Percentiles rank a stretch among this genome's conserved stretches.
Evolutionary conservation across 345 rosid species (phyloP).

Genomic region (Salix dunnii): DNA sequence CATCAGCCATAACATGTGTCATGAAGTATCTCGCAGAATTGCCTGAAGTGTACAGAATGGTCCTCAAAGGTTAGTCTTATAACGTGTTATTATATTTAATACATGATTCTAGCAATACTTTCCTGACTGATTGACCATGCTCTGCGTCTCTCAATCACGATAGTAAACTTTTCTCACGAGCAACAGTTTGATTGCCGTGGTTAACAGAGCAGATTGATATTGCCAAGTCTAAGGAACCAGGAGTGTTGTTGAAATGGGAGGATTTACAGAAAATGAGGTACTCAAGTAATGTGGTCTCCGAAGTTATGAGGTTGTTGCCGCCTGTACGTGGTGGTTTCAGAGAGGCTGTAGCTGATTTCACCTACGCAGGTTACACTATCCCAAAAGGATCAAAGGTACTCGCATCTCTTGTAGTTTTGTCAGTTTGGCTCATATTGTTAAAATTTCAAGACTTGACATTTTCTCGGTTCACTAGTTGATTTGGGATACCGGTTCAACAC

Average conservation of each 20-base stretch:
- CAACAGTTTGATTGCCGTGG: neutral
- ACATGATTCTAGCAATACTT: too few species aligned
- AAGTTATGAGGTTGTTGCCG: conserved; percentile 26
- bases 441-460: too few species aligned
- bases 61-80: conserved; percentile 19
- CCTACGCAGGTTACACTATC: conserved; percentile 27
- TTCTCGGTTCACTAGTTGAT: neutral
- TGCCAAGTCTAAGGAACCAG: conserved; percentile 19
- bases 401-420: neutral
- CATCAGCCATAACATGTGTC: conserved; percentile 14
- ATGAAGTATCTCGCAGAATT: conserved; percentile 30
- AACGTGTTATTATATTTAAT: too few species aligned
- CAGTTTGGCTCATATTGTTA: neutral
- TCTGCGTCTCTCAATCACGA: neutral
- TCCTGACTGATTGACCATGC: too few species aligned
- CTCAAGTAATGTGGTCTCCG: conserved; percentile 29
- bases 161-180: neutral
- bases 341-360: conserved; percentile 27
- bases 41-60: conserved; percentile 21
- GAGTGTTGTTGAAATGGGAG: conserved; percentile 22
- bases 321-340: conserved; percentile 20
- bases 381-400: conserved; percentile 39
- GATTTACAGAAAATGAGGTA: conserved; percentile 27
- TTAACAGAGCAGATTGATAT: conserved; percentile 22
- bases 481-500: conserved; percentile 16